These are phyloP conservation scores for Sporothrix inflata DNA, from an alignment of 2,329 filamentous ascomycete genomes.

Conservation along the genomic window DNA sequence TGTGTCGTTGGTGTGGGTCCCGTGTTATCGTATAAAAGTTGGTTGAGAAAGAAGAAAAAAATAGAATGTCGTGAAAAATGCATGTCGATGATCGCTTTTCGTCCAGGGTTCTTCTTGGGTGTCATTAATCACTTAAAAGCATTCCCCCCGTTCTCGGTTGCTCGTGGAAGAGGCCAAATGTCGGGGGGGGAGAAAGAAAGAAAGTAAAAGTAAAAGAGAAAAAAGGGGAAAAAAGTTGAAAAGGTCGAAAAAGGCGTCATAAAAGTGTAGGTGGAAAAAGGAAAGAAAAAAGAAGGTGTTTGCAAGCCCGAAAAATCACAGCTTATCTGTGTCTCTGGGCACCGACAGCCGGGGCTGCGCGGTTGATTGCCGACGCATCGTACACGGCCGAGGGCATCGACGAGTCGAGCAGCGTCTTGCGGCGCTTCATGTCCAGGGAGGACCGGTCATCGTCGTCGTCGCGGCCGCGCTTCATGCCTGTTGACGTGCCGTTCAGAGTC, in stretches of 20 bases:
- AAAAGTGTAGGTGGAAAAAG: constrained; percentile 8
- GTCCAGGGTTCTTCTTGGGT: constrained; percentile 20
- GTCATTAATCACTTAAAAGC: constrained; percentile 33
- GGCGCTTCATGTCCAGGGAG: constrained; percentile 43
- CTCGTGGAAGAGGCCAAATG: constrained; percentile 18
- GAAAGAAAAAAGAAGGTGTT: neutral
- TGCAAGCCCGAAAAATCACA: neutral
- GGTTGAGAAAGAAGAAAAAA: constrained; percentile 10
- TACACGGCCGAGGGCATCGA: constrained; percentile 42
- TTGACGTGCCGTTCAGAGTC: constrained; percentile 65
- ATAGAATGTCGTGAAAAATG: constrained; percentile 32
- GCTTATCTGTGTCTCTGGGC: constrained; percentile 37
- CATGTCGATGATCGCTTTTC: constrained; percentile 30
- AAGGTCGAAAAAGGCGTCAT: constrained; percentile 17
- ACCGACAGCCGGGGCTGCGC: constrained; percentile 38
- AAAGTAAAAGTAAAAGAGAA: constrained; percentile 12
- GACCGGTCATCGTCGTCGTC: constrained; percentile 49
- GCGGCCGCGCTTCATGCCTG: constrained; percentile 47
- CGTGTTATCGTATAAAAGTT: constrained; percentile 28
- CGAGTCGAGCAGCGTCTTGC: constrained; percentile 42
- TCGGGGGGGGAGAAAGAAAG: constrained; percentile 29
- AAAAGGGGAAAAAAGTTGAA: neutral
- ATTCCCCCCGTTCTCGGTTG: constrained; percentile 10
- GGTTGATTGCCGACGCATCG: constrained; percentile 35
- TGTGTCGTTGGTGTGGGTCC: constrained; percentile 32